These are phyloP conservation scores for Suhomyces chickasaworum DNA, from an alignment of 1,139 yeast genomes.

Conservation along the genomic window DNA sequence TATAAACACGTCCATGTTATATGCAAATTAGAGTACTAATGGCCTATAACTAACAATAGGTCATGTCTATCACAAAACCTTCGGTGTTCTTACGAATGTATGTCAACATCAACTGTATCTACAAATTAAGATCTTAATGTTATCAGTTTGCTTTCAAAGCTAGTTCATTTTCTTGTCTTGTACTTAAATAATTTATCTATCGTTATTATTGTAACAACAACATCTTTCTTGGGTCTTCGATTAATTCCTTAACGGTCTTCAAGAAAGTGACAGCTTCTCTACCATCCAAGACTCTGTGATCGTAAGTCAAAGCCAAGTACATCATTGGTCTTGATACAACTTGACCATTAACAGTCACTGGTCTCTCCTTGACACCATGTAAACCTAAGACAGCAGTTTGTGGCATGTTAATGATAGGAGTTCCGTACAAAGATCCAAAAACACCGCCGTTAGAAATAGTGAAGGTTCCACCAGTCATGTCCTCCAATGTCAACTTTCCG, in stretches of 20 bases:
- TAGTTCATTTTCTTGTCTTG: background rate
- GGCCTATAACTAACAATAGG: background rate
- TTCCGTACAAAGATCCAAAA: constrained; percentile 95
- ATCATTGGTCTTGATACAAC: constrained; percentile 98
- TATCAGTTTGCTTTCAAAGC: constrained; percentile 1
- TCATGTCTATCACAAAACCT: no score
- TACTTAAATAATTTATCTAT: constrained; percentile 6
- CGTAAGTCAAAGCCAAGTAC: constrained; percentile 98
- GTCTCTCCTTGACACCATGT: constrained; percentile 97
- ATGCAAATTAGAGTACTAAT: background rate
- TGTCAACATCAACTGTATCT: background rate
- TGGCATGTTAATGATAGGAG: constrained; percentile 98
- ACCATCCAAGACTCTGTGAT: constrained; percentile 97
- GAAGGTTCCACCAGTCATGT: constrained; percentile 99
- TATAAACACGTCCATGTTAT: background rate
- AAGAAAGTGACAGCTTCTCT: constrained; percentile 98
- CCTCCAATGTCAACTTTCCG: constrained; percentile 94
- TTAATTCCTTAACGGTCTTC: constrained; percentile 92
- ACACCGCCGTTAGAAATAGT: constrained; percentile 99
- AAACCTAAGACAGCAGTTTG: constrained; percentile 98
- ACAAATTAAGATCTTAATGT: background rate
- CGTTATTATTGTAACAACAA: constrained; percentile 55
- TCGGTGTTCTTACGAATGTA: no score
- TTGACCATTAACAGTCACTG: constrained; percentile 95
- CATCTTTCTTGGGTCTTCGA: constrained; percentile 99